Conservation (phyloP, 371 early-diverging fungal species). For the Mortierella sp. region DNA sequence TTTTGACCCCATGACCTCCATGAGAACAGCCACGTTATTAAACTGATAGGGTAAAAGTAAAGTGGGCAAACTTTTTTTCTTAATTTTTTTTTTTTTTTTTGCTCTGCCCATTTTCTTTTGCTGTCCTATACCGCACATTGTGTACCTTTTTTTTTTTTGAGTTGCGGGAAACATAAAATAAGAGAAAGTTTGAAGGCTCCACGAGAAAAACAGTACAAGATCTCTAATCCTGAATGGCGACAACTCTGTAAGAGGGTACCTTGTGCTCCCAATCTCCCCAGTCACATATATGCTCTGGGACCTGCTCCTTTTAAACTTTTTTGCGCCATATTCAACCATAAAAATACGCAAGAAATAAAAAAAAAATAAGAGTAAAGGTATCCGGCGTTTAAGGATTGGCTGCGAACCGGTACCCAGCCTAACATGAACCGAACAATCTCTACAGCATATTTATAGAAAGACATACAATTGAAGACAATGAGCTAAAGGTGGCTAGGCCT, state of each 20-base stretch:
- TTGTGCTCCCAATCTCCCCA: slow-evolving; percentile 2
- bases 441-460: too few relatives aligned
- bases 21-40: slow-evolving; percentile 15
- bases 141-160: too few relatives aligned
- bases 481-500: too few relatives aligned
- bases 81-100: too few relatives aligned
- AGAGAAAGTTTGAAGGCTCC: slow-evolving; percentile 1
- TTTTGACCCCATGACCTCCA: slow-evolving; percentile 14
- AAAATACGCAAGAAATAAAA: not conserved
- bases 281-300: not conserved
- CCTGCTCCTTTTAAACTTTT: not conserved
- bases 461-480: too few relatives aligned
- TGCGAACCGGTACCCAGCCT: too few relatives aligned
- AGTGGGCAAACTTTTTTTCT: too few relatives aligned
- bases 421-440: too few relatives aligned
- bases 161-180: not conserved
- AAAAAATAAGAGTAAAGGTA: not conserved
- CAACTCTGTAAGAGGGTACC: slow-evolving; percentile 1
- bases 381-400: too few relatives aligned
- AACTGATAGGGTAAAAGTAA: not conserved
- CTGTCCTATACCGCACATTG: too few relatives aligned
- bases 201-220: too few relatives aligned
- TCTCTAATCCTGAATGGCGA: not conserved
- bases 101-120: too few relatives aligned
- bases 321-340: not conserved